These are phyloP conservation scores for Colletotrichum zoysiae DNA, from an alignment of 2,329 filamentous ascomycete species.

Conservation along the genomic window DNA sequence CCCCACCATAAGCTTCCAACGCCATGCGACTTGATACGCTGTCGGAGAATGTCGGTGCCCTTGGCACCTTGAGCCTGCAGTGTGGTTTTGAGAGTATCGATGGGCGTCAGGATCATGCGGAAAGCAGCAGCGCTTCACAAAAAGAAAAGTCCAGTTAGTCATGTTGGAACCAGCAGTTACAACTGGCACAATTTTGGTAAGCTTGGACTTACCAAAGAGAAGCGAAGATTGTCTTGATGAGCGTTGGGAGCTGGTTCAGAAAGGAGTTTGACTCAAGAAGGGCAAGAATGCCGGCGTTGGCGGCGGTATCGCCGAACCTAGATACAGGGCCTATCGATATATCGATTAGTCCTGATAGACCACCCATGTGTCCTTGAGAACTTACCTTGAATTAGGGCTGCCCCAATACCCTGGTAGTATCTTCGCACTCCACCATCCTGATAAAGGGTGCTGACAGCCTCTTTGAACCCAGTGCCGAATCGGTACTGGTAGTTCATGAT, in stretches of 20 bases:
- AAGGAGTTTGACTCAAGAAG: constrained; percentile 61
- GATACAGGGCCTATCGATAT: constrained; percentile 54
- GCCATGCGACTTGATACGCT: constrained; percentile 58
- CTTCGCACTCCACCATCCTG: constrained; percentile 56
- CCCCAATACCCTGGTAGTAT: constrained; percentile 60
- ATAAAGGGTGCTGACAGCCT: constrained; percentile 56
- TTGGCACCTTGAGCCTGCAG: constrained; percentile 61
- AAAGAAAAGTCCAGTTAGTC: neutral
- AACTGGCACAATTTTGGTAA: neutral
- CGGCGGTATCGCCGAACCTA: constrained; percentile 62
- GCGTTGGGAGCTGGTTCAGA: constrained; percentile 56
- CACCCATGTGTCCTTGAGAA: neutral
- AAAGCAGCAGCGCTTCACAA: constrained; percentile 57
- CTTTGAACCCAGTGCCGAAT: constrained; percentile 56
- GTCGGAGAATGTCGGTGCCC: constrained; percentile 57
- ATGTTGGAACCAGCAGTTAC: too few species aligned
- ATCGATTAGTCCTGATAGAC: neutral
- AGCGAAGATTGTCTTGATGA: constrained; percentile 60
- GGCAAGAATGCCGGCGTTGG: constrained; percentile 63
- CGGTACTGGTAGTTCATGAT: constrained; percentile 67
- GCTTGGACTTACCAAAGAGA: constrained; percentile 54
- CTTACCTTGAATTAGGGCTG: constrained; percentile 59
- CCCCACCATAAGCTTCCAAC: constrained; percentile 64
- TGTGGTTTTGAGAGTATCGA: constrained; percentile 64
- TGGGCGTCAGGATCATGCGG: constrained; percentile 61